Percentiles rank a stretch among this genome's conserved stretches.
These are phyloP conservation scores for Centella asiatica DNA, from an alignment of 129 eudicot species.

Conservation along the genomic window DNA sequence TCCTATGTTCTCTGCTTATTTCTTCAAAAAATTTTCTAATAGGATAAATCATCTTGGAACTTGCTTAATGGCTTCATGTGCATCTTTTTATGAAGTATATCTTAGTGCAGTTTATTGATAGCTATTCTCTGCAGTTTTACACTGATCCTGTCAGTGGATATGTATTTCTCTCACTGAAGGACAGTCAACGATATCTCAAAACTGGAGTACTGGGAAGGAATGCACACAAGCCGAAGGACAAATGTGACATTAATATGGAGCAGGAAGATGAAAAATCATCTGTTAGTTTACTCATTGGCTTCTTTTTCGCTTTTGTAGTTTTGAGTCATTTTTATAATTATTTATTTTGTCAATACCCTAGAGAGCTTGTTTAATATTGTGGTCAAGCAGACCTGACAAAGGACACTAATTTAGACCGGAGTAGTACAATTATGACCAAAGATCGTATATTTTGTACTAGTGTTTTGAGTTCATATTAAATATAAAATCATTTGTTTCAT, in stretches of 20 bases:
- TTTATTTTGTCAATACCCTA: not conserved
- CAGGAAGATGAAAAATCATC: slow-evolving; percentile 15
- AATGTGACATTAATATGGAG: slow-evolving; percentile 6
- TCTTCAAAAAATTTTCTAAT: not conserved
- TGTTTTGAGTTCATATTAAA: not conserved
- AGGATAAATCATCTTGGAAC: not conserved
- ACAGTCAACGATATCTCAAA: slow-evolving; percentile 55
- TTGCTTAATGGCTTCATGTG: not conserved
- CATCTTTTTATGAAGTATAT: not conserved
- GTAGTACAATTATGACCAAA: not conserved
- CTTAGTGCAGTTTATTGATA: not conserved
- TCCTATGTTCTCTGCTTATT: not conserved
- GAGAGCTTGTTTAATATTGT: not conserved
- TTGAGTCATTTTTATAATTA: not conserved
- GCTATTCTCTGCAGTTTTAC: slow-evolving; percentile 47
- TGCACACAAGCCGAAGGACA: slow-evolving; percentile 36
- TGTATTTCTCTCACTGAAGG: slow-evolving; percentile 59
- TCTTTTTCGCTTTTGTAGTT: not conserved
- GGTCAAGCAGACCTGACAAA: not conserved
- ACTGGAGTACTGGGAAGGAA: slow-evolving; percentile 45
- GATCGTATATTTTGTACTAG: not conserved
- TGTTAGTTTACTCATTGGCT: slow-evolving; percentile 17
- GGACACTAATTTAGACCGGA: not conserved
- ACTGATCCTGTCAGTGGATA: slow-evolving; percentile 75
- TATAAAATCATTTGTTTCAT: not conserved